These are phyloP conservation scores for Rosa persica DNA, from an alignment of 306 rosid genomes.

Conservation along the genomic window DNA sequence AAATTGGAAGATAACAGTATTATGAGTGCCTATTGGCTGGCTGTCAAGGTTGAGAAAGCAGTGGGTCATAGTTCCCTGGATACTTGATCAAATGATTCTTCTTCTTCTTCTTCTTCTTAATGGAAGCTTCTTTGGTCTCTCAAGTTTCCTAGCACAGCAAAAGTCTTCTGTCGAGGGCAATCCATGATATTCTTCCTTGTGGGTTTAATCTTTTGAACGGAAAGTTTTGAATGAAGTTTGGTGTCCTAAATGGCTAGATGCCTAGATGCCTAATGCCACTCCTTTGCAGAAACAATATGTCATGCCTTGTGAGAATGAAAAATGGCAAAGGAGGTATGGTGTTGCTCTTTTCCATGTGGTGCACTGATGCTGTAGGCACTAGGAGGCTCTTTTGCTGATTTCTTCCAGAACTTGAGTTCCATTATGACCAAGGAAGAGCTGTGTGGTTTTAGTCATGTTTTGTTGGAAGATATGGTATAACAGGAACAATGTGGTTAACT, in stretches of 20 bases:
- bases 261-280: too few species aligned
- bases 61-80: background rate
- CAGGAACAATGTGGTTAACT: background rate
- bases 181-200: background rate
- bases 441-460: background rate
- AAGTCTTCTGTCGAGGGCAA: background rate
- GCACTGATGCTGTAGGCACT: background rate
- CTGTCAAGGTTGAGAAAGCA: background rate
- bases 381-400: background rate
- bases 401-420: background rate
- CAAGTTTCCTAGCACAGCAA: background rate
- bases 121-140: background rate
- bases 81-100: background rate
- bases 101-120: too few species aligned
- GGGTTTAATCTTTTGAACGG: background rate
- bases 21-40: background rate
- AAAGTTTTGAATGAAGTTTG: background rate
- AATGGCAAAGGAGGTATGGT: background rate
- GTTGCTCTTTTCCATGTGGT: background rate
- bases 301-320: background rate
- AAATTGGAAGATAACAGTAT: background rate
- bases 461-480: background rate
- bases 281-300: background rate
- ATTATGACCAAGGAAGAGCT: background rate
- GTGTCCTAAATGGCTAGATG: background rate